Base-by-base conservation (phyloP, 2,329 filamentous ascomycete genomes). In the Ophiosphaerella herpotricha region DNA sequence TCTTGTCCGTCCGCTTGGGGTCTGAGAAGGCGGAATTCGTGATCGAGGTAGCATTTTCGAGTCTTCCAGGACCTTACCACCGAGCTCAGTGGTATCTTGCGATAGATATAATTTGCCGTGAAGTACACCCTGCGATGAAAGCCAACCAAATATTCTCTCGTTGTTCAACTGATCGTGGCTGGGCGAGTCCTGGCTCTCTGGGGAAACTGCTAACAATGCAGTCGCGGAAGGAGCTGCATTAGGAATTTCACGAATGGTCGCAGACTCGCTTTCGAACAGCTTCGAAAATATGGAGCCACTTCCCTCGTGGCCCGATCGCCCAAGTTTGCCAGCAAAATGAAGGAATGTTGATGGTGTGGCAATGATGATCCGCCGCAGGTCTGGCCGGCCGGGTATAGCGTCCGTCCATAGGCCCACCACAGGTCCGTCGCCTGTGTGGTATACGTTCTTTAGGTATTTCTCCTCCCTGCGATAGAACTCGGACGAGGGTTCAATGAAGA, bases 401-500 rank as follows among this genome's bases (percentile, higher is more conserved):
- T 97, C 93, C 8, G 88, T 87, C 85, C 90, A 96, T 13, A 97
- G 70, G 1, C 94, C 94, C 0, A 89, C 90, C 32, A 97, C 83
- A 0, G 92, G 85, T 0, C 88, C 90, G 71, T 96, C 91, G 1
- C 87, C 84, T 7, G 91, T 82, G 68, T 88, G 92, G 71, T 92
- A 91, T 16, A 99, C 82, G 32, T 82, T 83, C 72, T 93, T 93
- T 52, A 96, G 76, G 39, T 96, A 96, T 74, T 91, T 91, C 72
- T 99, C 94, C 73, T 97, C 92, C 68, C 93, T 89, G 60, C 91
- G 85, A 75, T 97, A 97, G 75, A 97, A 97, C 71, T 97, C 94
- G 41, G 88, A 91, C 12, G 91, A 89, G 3, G 91, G 91, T 73
- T 99, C 94, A 67, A 99, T 93, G 65, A 91, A 97, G 14, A 88